phyloP scores from a whole-genome alignment of 495 filamentous ascomycete species.

The Pyrenopolyporus hunteri region DNA sequence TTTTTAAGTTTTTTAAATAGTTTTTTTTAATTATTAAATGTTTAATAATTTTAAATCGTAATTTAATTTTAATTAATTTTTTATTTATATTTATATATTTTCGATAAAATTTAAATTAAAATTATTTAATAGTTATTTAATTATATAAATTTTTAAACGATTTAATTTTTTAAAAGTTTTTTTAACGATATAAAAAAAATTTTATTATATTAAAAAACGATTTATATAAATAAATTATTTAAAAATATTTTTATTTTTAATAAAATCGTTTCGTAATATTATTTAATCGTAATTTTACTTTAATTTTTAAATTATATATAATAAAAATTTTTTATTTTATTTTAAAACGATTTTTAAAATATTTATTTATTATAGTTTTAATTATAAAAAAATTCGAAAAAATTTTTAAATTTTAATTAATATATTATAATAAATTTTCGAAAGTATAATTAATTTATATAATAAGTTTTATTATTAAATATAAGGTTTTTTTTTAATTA shows the following conservation, averaged over 20 bases:
- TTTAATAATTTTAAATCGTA: not conserved
- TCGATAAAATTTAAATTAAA: not conserved
- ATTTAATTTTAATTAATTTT: not conserved
- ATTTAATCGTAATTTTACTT: not conserved
- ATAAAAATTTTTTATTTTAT: not conserved
- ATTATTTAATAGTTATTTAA: not conserved
- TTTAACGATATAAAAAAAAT: not conserved
- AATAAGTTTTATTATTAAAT: not conserved
- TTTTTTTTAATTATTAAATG: not conserved
- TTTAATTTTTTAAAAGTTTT: not conserved
- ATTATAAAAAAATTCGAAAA: not conserved
- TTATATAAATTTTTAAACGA: not conserved
- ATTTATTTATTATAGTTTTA: not conserved
- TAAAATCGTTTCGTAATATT: too few relatives aligned
- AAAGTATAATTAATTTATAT: not conserved
- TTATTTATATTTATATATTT: slow-evolving; percentile 2
- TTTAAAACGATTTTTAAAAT: not conserved
- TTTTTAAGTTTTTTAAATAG: not conserved
- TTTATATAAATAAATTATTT: not conserved
- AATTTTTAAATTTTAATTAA: not conserved
- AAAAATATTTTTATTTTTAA: not conserved
- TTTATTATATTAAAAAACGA: not conserved
- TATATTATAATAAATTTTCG: too few relatives aligned
- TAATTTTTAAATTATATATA: not conserved
- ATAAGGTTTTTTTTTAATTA: not conserved